Evolutionary conservation across 345 rosid genomes (phyloP).

Genomic region (sweet orange (Citrus sinensis)): DNA sequence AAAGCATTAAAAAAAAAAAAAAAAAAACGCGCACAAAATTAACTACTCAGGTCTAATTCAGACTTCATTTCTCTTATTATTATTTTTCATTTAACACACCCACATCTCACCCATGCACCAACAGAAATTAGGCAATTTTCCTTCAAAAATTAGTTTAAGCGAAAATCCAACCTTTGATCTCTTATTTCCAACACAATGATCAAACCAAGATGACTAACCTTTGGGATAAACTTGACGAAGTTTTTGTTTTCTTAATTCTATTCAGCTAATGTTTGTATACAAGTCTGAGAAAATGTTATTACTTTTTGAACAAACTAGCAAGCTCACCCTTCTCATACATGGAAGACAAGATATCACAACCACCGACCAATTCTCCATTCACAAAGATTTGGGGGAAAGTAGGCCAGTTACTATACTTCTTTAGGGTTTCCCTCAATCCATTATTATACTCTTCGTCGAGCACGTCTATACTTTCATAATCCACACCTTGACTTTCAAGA

Average conservation of each 20-base stretch:
- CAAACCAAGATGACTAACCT: no score
- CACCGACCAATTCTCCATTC: slow-evolving; percentile 78
- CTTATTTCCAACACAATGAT: no score
- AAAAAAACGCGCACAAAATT: no score
- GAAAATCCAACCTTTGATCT: no score
- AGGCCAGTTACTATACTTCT: slow-evolving; percentile 91
- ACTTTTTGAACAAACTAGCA: slow-evolving; percentile 43
- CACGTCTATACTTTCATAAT: slow-evolving; percentile 81
- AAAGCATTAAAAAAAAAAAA: no score
- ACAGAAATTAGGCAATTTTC: no score
- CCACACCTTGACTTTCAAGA: slow-evolving; percentile 78
- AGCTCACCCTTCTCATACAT: slow-evolving; percentile 88
- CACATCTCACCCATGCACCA: no score
- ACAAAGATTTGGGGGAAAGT: slow-evolving; percentile 85
- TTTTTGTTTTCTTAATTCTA: neutral
- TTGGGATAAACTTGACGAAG: no score
- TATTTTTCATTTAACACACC: no score
- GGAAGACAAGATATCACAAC: slow-evolving; percentile 78
- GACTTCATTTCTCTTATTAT: no score
- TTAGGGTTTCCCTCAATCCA: slow-evolving; percentile 79
- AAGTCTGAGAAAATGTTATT: neutral
- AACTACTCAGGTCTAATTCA: no score
- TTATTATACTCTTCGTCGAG: slow-evolving; percentile 78
- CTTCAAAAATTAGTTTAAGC: no score
- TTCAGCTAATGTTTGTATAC: neutral